Evolutionary conservation across 2,329 filamentous ascomycete species (phyloP), one percentile per base, ranked within the genome.

Genomic region (Hymenoscyphus infarciens): DNA sequence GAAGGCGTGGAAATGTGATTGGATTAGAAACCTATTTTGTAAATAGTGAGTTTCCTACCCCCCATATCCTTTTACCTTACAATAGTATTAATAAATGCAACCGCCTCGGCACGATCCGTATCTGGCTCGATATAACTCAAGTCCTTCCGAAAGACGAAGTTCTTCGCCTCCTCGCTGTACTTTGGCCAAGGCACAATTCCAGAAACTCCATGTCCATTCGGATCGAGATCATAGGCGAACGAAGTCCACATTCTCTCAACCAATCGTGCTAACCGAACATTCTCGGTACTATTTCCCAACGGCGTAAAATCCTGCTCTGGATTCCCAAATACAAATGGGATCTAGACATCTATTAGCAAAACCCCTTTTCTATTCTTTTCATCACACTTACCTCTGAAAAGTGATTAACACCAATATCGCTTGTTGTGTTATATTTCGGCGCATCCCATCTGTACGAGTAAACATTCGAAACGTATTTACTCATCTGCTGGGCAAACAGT

Each of bases 131-230:
- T 25, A 22, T 52, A 52, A 52, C 45, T 52, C 45, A 52, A 52
- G 45, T 52, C 45, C 10, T 52, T 22, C 10, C 45, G 45, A 15
- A 52, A 52, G 45, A 52, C 45, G 10, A 52, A 52, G 25, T 52
- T 52, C 45, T 52, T 52, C n/a, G 45, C 45, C 7, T 52, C 45
- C n/a, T 52, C 45, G 45, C 45, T 52, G 45, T 52, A 52, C 19
- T 52, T 52, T 22, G 45, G 45, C 45, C 45, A 52, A 22, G 19
- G 0, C 1, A 4, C 45, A 25, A 52, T 52, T 52, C 45, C 45
- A 22, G 19, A 3, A 52, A 52, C 45, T 52, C 45, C 45, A 52
- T 52, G 45, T 4, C 45, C 45, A 25, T 52, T 52, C 4, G 45
- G 45, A 25, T 52, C 45, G 4, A 52, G 19, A 25, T 52, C 19